These are phyloP conservation scores for Harringtonia lauricola DNA, from an alignment of 2,329 filamentous ascomycete genomes.

Conservation along the genomic window DNA sequence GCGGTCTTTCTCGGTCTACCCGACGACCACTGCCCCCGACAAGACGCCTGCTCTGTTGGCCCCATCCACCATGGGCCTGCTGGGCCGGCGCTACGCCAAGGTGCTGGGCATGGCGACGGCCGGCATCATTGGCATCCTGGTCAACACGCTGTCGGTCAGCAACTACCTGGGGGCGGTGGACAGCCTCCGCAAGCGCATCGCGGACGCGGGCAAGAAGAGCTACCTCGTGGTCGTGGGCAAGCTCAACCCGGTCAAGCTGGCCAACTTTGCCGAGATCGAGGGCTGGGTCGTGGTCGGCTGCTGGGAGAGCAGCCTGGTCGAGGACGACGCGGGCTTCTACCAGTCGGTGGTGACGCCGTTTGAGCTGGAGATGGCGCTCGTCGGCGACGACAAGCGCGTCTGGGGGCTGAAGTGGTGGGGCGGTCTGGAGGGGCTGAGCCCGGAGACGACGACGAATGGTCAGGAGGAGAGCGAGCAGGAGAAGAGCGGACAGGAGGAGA, in stretches of 20 bases:
- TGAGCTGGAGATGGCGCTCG: constrained; percentile 70
- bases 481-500: constrained; percentile 6
- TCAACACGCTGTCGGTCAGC: constrained; percentile 87
- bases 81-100: constrained; percentile 81
- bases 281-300: constrained; percentile 97
- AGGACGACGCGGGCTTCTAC: constrained; percentile 74
- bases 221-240: constrained; percentile 97
- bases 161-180: constrained; percentile 80
- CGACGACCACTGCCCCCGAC: constrained; percentile 24
- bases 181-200: constrained; percentile 61
- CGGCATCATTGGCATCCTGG: constrained; percentile 82
- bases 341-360: constrained; percentile 89
- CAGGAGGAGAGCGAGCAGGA: constrained; percentile 12
- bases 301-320: constrained; percentile 91
- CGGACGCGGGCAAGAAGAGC: constrained; percentile 76
- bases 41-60: constrained; percentile 10
- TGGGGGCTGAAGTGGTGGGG: constrained; percentile 88
- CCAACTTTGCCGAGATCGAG: constrained; percentile 90
- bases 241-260: constrained; percentile 87
- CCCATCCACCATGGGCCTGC: constrained; percentile 37
- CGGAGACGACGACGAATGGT: constrained; percentile 14
- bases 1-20: constrained; percentile 65
- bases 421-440: constrained; percentile 59
- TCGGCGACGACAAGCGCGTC: constrained; percentile 61
- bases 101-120: constrained; percentile 70